Evolutionary conservation across 2,329 filamentous ascomycete species (phyloP).

Genomic region (Massarina eburnea): DNA sequence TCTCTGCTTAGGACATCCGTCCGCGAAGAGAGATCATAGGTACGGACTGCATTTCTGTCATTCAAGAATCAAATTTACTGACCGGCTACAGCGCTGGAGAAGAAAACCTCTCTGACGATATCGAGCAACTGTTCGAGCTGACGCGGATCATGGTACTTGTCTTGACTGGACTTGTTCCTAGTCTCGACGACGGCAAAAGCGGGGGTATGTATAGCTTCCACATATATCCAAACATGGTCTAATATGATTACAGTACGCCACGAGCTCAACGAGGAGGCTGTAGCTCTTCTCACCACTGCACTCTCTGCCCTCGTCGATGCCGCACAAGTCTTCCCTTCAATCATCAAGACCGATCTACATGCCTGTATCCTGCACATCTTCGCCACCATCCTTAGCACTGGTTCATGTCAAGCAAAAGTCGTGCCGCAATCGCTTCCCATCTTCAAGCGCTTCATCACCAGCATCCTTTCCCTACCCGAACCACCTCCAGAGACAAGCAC

Average conservation of each 20-base stretch:
- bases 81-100: slow-evolving; percentile 49
- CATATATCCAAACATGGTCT: slow-evolving; percentile 43
- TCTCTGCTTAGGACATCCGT: slow-evolving; percentile 87
- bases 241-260: slow-evolving; percentile 61
- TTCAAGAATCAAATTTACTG: background rate
- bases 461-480: slow-evolving; percentile 58
- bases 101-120: slow-evolving; percentile 87
- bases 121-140: slow-evolving; percentile 95
- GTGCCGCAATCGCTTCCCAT: slow-evolving; percentile 89
- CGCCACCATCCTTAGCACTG: slow-evolving; percentile 85
- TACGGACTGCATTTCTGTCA: slow-evolving; percentile 36
- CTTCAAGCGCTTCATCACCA: slow-evolving; percentile 84
- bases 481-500: slow-evolving; percentile 57
- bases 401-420: slow-evolving; percentile 82
- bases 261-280: slow-evolving; percentile 83
- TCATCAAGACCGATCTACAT: slow-evolving; percentile 95
- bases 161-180: slow-evolving; percentile 82
- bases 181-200: slow-evolving; percentile 62
- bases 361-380: slow-evolving; percentile 98
- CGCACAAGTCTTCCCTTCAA: slow-evolving; percentile 90
- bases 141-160: slow-evolving; percentile 96
- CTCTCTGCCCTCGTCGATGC: slow-evolving; percentile 90
- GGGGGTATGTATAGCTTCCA: slow-evolving; percentile 23
- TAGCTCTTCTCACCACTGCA: slow-evolving; percentile 75
- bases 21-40: slow-evolving; percentile 70